Conservation (phyloP, 257 asterid genomes). For the Nemophila menziesii region DNA sequence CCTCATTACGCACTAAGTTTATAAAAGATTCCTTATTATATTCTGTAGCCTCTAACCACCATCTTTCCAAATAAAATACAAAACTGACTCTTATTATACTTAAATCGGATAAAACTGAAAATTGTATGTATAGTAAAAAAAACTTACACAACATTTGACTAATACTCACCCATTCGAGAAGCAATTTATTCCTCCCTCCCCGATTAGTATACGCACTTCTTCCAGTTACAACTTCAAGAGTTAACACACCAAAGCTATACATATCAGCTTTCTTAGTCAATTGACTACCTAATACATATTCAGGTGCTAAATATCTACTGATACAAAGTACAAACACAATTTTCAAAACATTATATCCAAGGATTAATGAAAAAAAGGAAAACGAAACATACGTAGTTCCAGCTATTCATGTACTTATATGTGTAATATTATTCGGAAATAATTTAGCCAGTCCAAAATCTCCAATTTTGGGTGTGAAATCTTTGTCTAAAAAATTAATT, state of each 20-base stretch:
- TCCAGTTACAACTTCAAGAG: constrained; percentile 72
- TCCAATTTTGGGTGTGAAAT: constrained; percentile 78
- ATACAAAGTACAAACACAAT: background rate
- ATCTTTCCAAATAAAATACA: too few relatives aligned
- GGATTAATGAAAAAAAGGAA: constrained; percentile 1
- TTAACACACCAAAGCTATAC: constrained; percentile 75
- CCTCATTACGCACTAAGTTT: too few relatives aligned
- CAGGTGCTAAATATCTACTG: constrained; percentile 98
- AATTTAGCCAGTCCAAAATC: constrained; percentile 94
- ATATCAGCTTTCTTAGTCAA: constrained; percentile 84
- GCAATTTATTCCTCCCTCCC: constrained; percentile 48
- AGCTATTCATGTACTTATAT: constrained; percentile 85
- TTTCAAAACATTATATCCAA: background rate
- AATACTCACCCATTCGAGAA: constrained; percentile 80
- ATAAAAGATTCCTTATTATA: too few relatives aligned
- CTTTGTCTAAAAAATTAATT: constrained; percentile 63
- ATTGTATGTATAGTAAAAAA: too few relatives aligned
- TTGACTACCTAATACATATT: constrained; percentile 86
- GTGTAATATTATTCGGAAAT: constrained; percentile 82
- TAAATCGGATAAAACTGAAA: too few relatives aligned
- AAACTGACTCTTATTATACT: too few relatives aligned
- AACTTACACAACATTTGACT: too few relatives aligned
- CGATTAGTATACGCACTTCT: constrained; percentile 40
- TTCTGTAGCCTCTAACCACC: too few relatives aligned
- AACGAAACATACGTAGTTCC: constrained; percentile 63